Percentiles rank a stretch among this genome's conserved stretches.
Conservation (phyloP, 441 rosid genomes). For the Lepidium campestre region DNA sequence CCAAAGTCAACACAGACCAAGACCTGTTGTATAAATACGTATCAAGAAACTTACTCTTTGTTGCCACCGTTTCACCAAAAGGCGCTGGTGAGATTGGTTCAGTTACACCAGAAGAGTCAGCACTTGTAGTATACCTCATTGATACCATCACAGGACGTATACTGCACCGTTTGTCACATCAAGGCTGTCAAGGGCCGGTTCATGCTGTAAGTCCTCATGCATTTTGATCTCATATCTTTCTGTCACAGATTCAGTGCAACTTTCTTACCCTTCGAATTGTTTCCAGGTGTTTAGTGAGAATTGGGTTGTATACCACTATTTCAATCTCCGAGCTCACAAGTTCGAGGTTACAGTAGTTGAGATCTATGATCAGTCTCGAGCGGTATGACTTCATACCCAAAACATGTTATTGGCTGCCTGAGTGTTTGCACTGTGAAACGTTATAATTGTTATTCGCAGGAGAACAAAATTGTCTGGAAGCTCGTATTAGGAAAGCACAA, state of each 20-base stretch:
- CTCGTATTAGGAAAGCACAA: constrained; percentile 94
- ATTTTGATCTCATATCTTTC: not conserved
- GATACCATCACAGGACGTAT: constrained; percentile 92
- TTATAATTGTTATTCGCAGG: constrained; percentile 44
- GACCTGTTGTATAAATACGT: constrained; percentile 88
- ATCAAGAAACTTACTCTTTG: constrained; percentile 82
- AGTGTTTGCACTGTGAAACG: not conserved
- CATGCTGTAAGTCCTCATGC: constrained; percentile 62
- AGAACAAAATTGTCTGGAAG: constrained; percentile 93
- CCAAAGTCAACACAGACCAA: constrained; percentile 84
- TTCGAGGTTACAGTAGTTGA: constrained; percentile 94
- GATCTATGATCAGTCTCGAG: constrained; percentile 95
- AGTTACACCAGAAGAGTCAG: constrained; percentile 84
- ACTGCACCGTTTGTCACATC: constrained; percentile 88
- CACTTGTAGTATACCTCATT: constrained; percentile 75
- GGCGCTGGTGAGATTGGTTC: constrained; percentile 83
- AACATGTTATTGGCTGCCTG: not conserved
- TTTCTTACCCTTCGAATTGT: constrained; percentile 22
- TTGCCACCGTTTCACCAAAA: constrained; percentile 88
- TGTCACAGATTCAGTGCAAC: not conserved
- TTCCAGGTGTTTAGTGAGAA: constrained; percentile 94
- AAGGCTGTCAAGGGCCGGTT: constrained; percentile 94
- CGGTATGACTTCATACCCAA: constrained; percentile 49
- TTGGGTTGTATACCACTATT: constrained; percentile 98
- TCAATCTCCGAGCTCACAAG: constrained; percentile 96